Percentiles rank a stretch among this genome's conserved stretches.
Conservation (phyloP, 176 grass and related monocot genomes). For the Cenchrus purpureus region DNA sequence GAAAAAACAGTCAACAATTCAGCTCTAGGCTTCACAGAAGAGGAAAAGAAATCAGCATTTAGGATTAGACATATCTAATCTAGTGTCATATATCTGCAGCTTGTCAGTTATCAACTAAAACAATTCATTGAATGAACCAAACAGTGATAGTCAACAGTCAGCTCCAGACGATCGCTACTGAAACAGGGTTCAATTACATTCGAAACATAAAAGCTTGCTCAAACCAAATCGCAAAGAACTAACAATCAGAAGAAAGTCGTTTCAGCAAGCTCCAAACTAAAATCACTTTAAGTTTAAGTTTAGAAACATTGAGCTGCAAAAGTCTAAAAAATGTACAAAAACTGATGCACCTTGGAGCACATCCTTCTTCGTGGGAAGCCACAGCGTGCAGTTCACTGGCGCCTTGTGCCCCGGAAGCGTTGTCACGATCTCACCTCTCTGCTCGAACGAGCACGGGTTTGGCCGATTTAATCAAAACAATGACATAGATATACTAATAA, state of each 20-base stretch:
- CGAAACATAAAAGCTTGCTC: background rate
- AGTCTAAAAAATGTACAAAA: background rate
- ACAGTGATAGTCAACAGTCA: background rate
- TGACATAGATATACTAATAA: background rate
- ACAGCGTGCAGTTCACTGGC: constrained; percentile 86
- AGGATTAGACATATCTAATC: background rate
- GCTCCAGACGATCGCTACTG: background rate
- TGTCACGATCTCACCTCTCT: constrained; percentile 86
- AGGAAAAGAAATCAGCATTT: background rate
- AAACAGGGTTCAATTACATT: background rate
- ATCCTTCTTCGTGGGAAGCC: constrained; percentile 89
- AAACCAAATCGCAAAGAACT: background rate
- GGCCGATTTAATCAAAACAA: background rate
- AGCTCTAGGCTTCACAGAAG: background rate
- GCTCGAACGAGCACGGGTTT: background rate
- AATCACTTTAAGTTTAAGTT: background rate
- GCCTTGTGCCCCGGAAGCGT: constrained; percentile 87
- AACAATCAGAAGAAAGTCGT: background rate
- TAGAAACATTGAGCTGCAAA: background rate
- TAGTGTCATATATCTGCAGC: background rate
- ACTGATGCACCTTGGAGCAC: constrained; percentile 62
- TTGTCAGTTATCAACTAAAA: background rate
- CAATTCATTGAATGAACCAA: background rate
- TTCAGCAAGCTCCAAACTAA: background rate
- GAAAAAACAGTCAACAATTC: constrained; percentile 7